Evolutionary conservation across 192 early-diverging fungal species (phyloP).

Genomic region (Linnemannia elongata): DNA sequence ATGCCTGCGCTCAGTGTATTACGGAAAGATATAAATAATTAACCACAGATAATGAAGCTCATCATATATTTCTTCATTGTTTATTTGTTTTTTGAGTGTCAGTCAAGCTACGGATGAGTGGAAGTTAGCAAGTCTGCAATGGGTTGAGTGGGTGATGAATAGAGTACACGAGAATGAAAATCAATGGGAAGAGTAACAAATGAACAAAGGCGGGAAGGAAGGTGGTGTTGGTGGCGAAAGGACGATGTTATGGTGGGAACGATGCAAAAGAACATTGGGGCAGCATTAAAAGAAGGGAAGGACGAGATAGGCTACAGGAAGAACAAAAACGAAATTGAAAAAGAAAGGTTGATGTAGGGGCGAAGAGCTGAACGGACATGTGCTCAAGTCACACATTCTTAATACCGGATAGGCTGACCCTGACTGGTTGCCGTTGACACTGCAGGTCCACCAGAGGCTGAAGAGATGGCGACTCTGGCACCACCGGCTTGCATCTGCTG

Average conservation of each 20-base stretch:
- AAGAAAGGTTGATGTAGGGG: background rate
- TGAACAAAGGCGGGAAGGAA: background rate
- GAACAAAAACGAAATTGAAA: constrained; percentile 6
- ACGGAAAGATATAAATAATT: no score
- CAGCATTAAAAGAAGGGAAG: constrained; percentile 17
- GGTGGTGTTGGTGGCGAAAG: background rate
- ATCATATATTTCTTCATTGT: background rate
- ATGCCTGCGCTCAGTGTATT: no score
- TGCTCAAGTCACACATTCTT: background rate
- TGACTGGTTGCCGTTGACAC: constrained; percentile 4
- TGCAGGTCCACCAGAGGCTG: constrained; percentile 17
- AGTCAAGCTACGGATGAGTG: background rate
- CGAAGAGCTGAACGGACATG: background rate
- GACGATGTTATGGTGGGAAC: background rate
- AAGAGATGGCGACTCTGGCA: constrained; percentile 19
- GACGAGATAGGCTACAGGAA: background rate
- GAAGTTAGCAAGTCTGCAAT: background rate
- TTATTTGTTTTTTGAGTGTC: background rate
- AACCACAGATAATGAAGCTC: no score
- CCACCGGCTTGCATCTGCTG: constrained; percentile 46
- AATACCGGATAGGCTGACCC: constrained; percentile 40
- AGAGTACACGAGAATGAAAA: constrained; percentile 6
- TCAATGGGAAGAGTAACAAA: background rate
- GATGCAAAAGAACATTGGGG: background rate
- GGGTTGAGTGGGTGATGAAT: background rate